These are phyloP conservation scores for Pinus taeda DNA, from an alignment of 75 land plant genomes.

Conservation along the genomic window DNA sequence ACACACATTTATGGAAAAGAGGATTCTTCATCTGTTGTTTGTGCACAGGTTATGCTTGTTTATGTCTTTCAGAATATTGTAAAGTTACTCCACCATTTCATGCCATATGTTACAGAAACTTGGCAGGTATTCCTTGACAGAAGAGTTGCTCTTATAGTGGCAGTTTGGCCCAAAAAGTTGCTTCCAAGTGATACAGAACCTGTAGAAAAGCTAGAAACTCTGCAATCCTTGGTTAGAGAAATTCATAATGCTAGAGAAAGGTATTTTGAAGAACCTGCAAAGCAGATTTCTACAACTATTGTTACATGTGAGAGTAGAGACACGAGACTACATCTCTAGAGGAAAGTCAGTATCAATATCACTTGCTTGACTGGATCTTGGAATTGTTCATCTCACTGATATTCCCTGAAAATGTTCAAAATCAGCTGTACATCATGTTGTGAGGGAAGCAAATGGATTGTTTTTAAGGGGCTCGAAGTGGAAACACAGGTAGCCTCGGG, in stretches of 20 bases:
- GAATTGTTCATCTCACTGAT: slow-evolving; percentile 43
- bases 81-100: slow-evolving; percentile 86
- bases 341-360: slow-evolving; percentile 72
- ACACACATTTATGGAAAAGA: slow-evolving; percentile 69
- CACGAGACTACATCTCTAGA: slow-evolving; percentile 42
- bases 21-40: slow-evolving; percentile 28
- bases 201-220: slow-evolving; percentile 64
- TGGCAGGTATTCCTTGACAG: slow-evolving; percentile 88
- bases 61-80: slow-evolving; percentile 81
- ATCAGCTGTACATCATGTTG: slow-evolving; percentile 59
- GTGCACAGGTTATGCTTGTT: slow-evolving; percentile 64
- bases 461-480: slow-evolving; percentile 40
- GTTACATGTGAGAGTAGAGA: slow-evolving; percentile 41
- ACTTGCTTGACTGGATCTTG: slow-evolving; percentile 68
- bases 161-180: slow-evolving; percentile 75
- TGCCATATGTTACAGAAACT: slow-evolving; percentile 94
- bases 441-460: slow-evolving; percentile 31
- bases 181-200: slow-evolving; percentile 56
- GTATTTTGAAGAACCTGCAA: slow-evolving; percentile 92
- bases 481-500: slow-evolving; percentile 22
- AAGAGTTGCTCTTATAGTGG: slow-evolving; percentile 63
- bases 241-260: slow-evolving; percentile 90
- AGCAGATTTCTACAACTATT: slow-evolving; percentile 75
- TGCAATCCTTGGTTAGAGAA: slow-evolving; percentile 76
- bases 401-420: slow-evolving; percentile 70